phyloP scores from a whole-genome alignment of 176 grass and related monocot species.

The Stipa capillata region DNA sequence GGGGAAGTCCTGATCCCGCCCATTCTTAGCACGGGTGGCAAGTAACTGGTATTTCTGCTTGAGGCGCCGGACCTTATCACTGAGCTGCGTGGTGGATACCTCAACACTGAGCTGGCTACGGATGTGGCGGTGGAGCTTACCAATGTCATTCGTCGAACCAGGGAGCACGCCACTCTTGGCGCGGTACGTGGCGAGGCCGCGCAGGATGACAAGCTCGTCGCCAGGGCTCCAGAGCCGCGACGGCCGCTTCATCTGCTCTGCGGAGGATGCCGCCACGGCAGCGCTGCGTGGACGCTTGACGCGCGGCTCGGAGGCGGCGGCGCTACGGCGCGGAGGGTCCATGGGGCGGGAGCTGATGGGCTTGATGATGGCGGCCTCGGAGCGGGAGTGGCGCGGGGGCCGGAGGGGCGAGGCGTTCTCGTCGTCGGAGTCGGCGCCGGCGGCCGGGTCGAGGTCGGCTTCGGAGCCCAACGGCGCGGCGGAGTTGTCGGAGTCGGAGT shows the following conservation, averaged over 20 bases:
- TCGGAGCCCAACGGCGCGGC: conserved; percentile 4
- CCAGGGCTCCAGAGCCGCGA: conserved; percentile 48
- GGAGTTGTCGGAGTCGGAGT: conserved; percentile 24
- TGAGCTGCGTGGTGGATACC: conserved; percentile 41
- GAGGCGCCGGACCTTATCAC: conserved; percentile 55
- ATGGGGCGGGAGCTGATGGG: conserved; percentile 64
- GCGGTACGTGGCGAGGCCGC: conserved; percentile 40
- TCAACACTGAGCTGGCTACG: conserved; percentile 32
- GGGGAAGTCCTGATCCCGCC: conserved; percentile 14
- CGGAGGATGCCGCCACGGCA: neutral
- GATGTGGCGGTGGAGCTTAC: conserved; percentile 31
- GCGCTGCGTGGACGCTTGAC: conserved; percentile 40
- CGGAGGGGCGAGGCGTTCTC: conserved; percentile 25
- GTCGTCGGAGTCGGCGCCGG: conserved; percentile 17
- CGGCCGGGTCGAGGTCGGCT: conserved; percentile 10
- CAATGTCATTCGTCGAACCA: conserved; percentile 27
- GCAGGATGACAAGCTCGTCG: conserved; percentile 53
- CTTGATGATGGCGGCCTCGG: conserved; percentile 50
- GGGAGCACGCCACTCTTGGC: conserved; percentile 38
- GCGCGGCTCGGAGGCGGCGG: conserved; percentile 26
- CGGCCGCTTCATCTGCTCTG: conserved; percentile 34
- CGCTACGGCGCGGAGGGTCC: conserved; percentile 24
- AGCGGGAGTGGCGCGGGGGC: conserved; percentile 27
- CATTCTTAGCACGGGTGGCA: conserved; percentile 24
- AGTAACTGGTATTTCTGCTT: conserved; percentile 46